These are phyloP conservation scores for Polytrichum formosum DNA, from an alignment of 225 moss, liverwort and hornwort species.

Conservation along the genomic window DNA sequence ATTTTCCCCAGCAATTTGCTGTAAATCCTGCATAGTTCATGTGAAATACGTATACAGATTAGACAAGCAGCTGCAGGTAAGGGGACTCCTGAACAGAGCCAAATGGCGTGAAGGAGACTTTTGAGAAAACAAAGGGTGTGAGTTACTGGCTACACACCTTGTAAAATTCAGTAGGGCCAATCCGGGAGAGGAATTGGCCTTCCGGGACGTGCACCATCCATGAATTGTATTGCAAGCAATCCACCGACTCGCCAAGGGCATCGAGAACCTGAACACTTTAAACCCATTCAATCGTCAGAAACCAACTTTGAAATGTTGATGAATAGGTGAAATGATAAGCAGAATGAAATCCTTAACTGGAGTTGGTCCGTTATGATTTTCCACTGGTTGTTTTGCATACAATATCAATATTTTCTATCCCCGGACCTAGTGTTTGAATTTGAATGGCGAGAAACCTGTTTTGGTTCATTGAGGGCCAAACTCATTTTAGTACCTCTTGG, in stretches of 20 bases:
- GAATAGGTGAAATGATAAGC: too few species aligned
- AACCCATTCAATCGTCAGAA: too few species aligned
- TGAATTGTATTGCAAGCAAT: slow-evolving; percentile 75
- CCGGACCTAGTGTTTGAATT: too few species aligned
- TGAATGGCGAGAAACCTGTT: too few species aligned
- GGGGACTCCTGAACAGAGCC: too few species aligned
- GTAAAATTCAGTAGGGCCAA: slow-evolving; percentile 77
- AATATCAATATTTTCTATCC: too few species aligned
- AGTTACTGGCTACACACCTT: slow-evolving; percentile 34
- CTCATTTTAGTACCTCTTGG: too few species aligned
- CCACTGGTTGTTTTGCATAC: too few species aligned
- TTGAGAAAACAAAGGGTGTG: neutral
- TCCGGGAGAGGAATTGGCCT: slow-evolving; percentile 76
- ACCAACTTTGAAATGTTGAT: too few species aligned
- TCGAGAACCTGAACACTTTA: slow-evolving; percentile 56
- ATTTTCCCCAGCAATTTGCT: slow-evolving; percentile 63
- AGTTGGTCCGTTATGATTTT: too few species aligned
- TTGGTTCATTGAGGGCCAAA: too few species aligned
- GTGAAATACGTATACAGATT: neutral
- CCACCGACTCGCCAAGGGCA: slow-evolving; percentile 72
- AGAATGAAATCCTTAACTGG: neutral
- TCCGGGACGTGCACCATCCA: slow-evolving; percentile 96
- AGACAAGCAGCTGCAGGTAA: neutral
- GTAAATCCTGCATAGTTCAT: slow-evolving; percentile 55
- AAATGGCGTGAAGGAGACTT: too few species aligned